Conservation (phyloP, 164 flowering plant genomes). For the Saururus chinensis region DNA sequence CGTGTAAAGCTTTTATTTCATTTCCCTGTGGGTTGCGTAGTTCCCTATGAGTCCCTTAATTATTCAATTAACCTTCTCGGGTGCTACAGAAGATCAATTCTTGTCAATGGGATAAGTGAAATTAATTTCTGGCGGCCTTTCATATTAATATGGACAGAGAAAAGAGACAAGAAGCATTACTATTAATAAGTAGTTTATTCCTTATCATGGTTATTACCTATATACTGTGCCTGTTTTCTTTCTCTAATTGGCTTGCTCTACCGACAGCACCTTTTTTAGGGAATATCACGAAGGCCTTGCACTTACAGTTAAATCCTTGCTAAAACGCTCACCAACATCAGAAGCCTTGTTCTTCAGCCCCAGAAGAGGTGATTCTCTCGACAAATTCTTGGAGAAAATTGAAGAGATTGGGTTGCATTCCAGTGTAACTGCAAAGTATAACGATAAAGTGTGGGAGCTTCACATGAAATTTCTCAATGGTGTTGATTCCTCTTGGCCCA, state of each 20-base stretch:
- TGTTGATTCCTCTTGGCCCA: conserved; percentile 47
- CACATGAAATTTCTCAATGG: conserved; percentile 25
- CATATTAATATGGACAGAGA: no score
- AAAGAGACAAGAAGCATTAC: no score
- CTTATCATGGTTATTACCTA: neutral
- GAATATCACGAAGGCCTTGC: conserved; percentile 75
- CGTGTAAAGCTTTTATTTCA: no score
- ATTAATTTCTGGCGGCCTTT: no score
- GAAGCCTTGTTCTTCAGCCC: conserved; percentile 79
- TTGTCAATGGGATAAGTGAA: no score
- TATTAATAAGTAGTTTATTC: no score
- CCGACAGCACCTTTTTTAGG: conserved; percentile 81
- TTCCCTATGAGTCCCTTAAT: no score
- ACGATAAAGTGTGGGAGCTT: conserved; percentile 55
- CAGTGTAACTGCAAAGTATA: conserved; percentile 34
- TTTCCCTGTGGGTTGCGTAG: no score
- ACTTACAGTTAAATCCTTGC: conserved; percentile 42
- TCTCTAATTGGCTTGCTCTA: conserved; percentile 7
- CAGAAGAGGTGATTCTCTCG: conserved; percentile 71
- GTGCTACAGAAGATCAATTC: no score
- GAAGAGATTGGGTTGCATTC: conserved; percentile 38
- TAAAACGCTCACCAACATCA: conserved; percentile 36
- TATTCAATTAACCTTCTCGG: no score
- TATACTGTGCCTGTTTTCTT: neutral
- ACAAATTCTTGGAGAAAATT: conserved; percentile 53